Base-by-base conservation (phyloP, 1,139 yeast species). In the Suhomyces terraborum region DNA sequence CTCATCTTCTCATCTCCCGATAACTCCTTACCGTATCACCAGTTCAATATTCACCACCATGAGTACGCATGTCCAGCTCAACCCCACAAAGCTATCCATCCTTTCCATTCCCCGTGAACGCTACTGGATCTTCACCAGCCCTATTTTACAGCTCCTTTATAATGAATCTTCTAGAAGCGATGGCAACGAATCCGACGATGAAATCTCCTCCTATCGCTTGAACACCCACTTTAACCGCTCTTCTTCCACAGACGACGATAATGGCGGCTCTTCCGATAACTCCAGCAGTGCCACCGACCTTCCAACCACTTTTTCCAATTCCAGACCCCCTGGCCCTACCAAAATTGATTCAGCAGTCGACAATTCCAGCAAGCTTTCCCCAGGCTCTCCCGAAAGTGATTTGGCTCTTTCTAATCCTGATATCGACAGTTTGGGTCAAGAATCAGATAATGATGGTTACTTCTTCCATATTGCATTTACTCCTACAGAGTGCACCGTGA, bases 401-500 rank as follows among this genome's bases (percentile, higher is more conserved):
- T n/a, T n/a, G n/a, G 48, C 44, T 6, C 53, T 53, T 6, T 55
- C 51, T 8, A 53, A 56, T 26, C 64, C 60, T 23, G 68, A 56
- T 10, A 56, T 54, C 19, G 54, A 58, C 40, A 54, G 49, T 43
- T 77, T 79, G 51, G 27, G 27, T 24, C 27, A 24, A 24, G 27
- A 24, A 24, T 16, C 27, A 14, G 27, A 24, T 14, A 8, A 14
- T 6, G 27, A 24, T 9, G 27, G 24, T 13, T 19, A 30, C 18
- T 30, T 30, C 32, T 71, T 78, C 49, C 82, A 76, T 51, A 66
- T 80, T 34, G 80, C 83, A 1, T 69, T 76, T 46, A 77, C 83
- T 1, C 83, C 84, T 0, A 51, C 61, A 8, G 84, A 79, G 49
- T 75, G 82, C 51, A 77, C 84, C 1, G 64, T 80, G 7, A 77